These are phyloP conservation scores for Triticum dicoccoides DNA, from an alignment of 176 grass and related monocot species.

Conservation along the genomic window DNA sequence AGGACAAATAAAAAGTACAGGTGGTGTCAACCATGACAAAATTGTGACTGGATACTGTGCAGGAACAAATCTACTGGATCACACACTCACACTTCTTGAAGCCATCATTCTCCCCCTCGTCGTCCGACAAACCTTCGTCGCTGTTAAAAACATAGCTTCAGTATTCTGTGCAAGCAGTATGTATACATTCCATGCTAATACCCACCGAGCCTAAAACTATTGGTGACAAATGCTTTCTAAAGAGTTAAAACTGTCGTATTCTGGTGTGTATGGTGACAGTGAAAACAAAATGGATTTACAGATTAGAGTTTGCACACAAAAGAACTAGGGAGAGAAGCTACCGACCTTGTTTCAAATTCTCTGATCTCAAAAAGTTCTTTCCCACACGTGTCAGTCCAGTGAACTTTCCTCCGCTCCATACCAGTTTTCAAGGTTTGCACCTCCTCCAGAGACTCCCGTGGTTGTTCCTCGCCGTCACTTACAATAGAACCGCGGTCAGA, in stretches of 20 bases:
- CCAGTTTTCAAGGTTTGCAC: slow-evolving; percentile 58
- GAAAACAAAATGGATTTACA: no score
- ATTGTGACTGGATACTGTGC: neutral
- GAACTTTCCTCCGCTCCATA: slow-evolving; percentile 72
- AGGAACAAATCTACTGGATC: slow-evolving; percentile 51
- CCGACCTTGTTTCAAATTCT: slow-evolving; percentile 84
- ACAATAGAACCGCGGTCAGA: slow-evolving; percentile 46
- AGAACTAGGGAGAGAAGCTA: neutral
- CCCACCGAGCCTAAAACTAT: neutral
- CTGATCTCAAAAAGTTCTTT: slow-evolving; percentile 90
- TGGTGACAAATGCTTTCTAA: neutral
- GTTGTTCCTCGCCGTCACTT: slow-evolving; percentile 49
- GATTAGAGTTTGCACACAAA: neutral
- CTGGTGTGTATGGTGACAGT: neutral
- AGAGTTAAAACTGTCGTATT: neutral
- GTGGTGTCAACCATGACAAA: neutral
- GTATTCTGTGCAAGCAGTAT: neutral
- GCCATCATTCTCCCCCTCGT: slow-evolving; percentile 47
- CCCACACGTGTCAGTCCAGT: slow-evolving; percentile 82
- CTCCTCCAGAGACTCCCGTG: slow-evolving; percentile 61
- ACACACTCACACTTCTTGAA: slow-evolving; percentile 84
- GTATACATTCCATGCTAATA: neutral
- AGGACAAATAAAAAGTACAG: neutral
- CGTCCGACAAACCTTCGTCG: slow-evolving; percentile 66
- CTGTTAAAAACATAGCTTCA: slow-evolving; percentile 40